These are phyloP conservation scores for Colletotrichum tropicale DNA, from an alignment of 2,329 filamentous ascomycete genomes.

Conservation along the genomic window DNA sequence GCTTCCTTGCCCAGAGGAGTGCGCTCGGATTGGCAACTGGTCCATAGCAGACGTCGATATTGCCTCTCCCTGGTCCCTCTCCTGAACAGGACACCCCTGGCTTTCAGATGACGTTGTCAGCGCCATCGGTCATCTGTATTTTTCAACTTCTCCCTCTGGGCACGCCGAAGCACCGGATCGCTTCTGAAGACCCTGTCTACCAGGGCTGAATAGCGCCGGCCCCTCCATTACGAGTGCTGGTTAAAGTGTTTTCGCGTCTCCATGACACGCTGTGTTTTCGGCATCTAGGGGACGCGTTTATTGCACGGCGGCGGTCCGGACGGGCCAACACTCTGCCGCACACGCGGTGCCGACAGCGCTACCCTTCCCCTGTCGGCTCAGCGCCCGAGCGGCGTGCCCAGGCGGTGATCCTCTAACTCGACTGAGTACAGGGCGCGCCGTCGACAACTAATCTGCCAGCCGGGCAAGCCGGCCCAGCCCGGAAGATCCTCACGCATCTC, in stretches of 20 bases:
- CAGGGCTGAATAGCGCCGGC: background rate
- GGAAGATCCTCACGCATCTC: background rate
- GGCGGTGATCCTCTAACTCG: background rate
- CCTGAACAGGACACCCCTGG: background rate
- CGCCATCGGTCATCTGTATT: background rate
- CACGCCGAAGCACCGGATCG: background rate
- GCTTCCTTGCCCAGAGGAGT: background rate
- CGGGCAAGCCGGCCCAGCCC: background rate
- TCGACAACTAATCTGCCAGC: background rate
- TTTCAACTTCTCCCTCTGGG: background rate
- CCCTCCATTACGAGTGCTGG: background rate
- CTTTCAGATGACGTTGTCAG: background rate
- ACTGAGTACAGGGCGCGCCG: background rate
- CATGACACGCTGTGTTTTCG: background rate
- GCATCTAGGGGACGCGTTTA: background rate
- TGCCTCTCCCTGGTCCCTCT: background rate
- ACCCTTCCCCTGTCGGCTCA: background rate
- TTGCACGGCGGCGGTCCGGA: background rate
- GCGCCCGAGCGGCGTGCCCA: constrained; percentile 3
- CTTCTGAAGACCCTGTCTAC: background rate
- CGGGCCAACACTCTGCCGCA: background rate
- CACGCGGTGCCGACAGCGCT: background rate
- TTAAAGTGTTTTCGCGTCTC: background rate
- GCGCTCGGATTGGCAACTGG: background rate
- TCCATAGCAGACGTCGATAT: background rate